Evolutionary conservation across 2,329 filamentous ascomycete species (phyloP).

Genomic region (Massarina eburnea): DNA sequence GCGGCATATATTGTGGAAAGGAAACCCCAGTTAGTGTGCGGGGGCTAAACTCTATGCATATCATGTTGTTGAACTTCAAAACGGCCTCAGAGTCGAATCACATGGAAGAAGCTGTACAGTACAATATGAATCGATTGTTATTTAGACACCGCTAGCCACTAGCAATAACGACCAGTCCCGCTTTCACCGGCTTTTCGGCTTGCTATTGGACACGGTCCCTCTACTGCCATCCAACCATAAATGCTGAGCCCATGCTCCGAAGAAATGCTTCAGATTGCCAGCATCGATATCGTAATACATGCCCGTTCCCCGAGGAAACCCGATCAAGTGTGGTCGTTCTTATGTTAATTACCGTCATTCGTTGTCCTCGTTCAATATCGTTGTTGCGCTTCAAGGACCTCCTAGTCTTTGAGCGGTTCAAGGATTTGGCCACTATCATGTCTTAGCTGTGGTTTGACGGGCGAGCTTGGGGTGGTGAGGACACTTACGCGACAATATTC

Average conservation of each 20-base stretch:
- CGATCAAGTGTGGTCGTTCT: conserved; percentile 11
- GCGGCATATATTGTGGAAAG: background rate
- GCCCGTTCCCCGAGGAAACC: conserved; percentile 16
- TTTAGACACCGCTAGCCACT: background rate
- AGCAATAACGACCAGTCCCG: background rate
- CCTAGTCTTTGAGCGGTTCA: conserved; percentile 26
- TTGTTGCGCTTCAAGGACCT: background rate
- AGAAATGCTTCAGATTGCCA: conserved; percentile 31
- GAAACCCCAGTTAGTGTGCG: no score
- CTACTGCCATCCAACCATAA: conserved; percentile 23
- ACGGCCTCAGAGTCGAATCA: background rate
- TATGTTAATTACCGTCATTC: background rate
- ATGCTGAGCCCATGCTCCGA: conserved; percentile 29
- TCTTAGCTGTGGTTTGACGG: conserved; percentile 17
- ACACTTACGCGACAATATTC: conserved; percentile 46
- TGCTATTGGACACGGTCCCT: background rate
- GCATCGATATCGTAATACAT: conserved; percentile 23
- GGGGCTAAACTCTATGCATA: no score
- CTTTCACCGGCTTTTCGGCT: background rate
- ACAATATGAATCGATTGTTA: background rate
- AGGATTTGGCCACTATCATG: conserved; percentile 41
- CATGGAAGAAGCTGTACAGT: background rate
- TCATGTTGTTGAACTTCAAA: background rate
- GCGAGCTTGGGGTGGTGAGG: conserved; percentile 6
- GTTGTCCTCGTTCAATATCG: background rate